A percentile compares a stretch with the other conserved stretches of the same genome.
These are phyloP conservation scores for Cytospora mali DNA, from an alignment of 2,329 filamentous ascomycete species.

Conservation along the genomic window DNA sequence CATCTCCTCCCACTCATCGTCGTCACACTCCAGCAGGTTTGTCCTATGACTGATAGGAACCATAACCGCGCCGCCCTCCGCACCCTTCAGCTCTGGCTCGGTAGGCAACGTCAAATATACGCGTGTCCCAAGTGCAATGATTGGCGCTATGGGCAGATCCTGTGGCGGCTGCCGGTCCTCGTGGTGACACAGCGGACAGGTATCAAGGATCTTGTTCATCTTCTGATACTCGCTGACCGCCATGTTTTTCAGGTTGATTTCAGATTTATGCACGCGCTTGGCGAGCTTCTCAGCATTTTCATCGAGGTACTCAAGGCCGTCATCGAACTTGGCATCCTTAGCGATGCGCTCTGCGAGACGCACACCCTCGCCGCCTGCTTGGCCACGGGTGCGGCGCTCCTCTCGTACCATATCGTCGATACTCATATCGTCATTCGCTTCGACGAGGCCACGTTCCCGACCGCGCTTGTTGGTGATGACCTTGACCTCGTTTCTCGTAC, in stretches of 20 bases:
- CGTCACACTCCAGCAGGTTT: constrained; percentile 96
- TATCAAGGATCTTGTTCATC: constrained; percentile 82
- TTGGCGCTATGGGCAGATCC: constrained; percentile 74
- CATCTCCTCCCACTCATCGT: constrained; percentile 97
- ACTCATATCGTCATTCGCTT: constrained; percentile 93
- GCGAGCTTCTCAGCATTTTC: constrained; percentile 93
- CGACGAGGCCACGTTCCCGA: constrained; percentile 78
- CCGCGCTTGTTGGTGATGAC: constrained; percentile 79
- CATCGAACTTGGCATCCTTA: constrained; percentile 87
- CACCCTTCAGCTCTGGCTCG: constrained; percentile 76
- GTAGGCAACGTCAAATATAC: constrained; percentile 88
- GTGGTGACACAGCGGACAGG: constrained; percentile 88
- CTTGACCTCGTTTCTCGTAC: constrained; percentile 72
- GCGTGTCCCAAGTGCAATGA: constrained; percentile 83
- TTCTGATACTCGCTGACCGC: constrained; percentile 89
- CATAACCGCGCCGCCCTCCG: constrained; percentile 79
- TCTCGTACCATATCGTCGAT: constrained; percentile 97
- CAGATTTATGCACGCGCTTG: constrained; percentile 82
- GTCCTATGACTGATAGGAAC: constrained; percentile 83
- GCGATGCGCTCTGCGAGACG: constrained; percentile 90
- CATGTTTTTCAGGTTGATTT: constrained; percentile 82
- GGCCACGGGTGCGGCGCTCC: constrained; percentile 80
- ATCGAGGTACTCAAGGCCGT: constrained; percentile 95
- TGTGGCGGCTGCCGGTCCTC: constrained; percentile 72
- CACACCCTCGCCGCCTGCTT: constrained; percentile 76